Evolutionary conservation across 208 protist species (phyloP), one percentile per base, ranked within the genome.

Genomic region (Naegleria gruberi): DNA sequence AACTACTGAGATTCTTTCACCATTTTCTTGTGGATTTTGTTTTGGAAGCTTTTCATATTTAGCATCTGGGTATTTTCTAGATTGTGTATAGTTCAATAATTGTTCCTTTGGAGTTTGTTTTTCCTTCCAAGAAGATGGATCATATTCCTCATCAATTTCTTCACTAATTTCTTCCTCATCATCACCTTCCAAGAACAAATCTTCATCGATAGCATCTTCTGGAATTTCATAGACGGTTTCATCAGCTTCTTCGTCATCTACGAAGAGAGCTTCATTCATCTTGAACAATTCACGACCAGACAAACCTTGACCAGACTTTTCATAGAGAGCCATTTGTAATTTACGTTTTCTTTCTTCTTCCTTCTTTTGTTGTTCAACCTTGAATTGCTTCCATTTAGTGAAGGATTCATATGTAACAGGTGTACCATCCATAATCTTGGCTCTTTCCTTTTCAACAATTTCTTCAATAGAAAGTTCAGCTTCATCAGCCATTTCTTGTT

Each of bases 381-480:
- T 88, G n/a, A 88, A 88, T 88, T 88, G 41, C n/a, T 88, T 88
- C 84, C 84, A 88, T 65, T 88, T 55, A 17, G 30, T 65, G 30
- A 88, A 88, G 15, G 45, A 30, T 26, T 88, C 84, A 19, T 41
- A 40, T 47, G 84, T 88, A 51, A 88, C 84, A n/a, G 43, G 43
- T 30, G 84, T 88, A 42, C 84, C 84, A 42, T n/a, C n/a, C 0
- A 73, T 42, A 30, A 88, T 88, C n/a, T 88, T 88, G 3, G 84
- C 43, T 88, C 84, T 88, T 41, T 88, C 84, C 4, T 43, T 65
- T 41, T 88, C 84, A 42, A 88, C 45, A 43, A 88, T 65, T 19
- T 88, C 84, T 57, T 88, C 84, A 26, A 88, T 65, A 7, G 84
- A 73, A 1, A 88, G 23, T 40, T 88, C 84, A 3, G 6, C 84